These are phyloP conservation scores for Alternaria conjuncta DNA, from an alignment of 2,329 filamentous ascomycete species.

Conservation along the genomic window DNA sequence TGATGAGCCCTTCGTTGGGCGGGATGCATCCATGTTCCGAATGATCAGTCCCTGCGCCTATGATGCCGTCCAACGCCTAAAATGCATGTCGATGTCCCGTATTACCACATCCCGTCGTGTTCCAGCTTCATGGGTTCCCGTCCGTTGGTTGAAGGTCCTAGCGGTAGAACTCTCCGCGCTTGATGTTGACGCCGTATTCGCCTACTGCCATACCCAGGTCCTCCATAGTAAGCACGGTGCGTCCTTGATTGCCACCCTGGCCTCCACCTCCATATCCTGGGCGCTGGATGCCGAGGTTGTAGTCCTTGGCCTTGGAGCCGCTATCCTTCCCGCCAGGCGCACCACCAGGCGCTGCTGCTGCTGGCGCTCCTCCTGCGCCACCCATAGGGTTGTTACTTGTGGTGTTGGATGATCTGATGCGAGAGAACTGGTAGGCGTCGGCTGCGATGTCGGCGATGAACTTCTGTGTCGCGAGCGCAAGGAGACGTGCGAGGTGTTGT, in stretches of 20 bases:
- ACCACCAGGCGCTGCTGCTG: constrained; percentile 62
- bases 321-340: constrained; percentile 58
- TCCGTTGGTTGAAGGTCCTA: constrained; percentile 47
- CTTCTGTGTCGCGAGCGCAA: constrained; percentile 97
- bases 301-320: constrained; percentile 53
- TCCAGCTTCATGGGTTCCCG: background rate
- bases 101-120: constrained; percentile 3
- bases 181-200: constrained; percentile 97
- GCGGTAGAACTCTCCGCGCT: constrained; percentile 95
- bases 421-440: constrained; percentile 96
- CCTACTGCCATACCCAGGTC: constrained; percentile 97
- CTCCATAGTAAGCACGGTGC: constrained; percentile 97
- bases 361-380: constrained; percentile 69
- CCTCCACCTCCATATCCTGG: constrained; percentile 77
- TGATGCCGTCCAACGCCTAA: constrained; percentile 35
- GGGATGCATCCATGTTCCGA: constrained; percentile 16
- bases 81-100: constrained; percentile 23
- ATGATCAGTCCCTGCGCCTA: constrained; percentile 23
- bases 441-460: constrained; percentile 98
- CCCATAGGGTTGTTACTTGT: constrained; percentile 92
- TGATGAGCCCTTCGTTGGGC: constrained; percentile 22
- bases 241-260: constrained; percentile 84
- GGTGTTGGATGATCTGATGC: constrained; percentile 91
- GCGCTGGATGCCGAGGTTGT: constrained; percentile 57
- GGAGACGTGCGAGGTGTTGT: constrained; percentile 85